Base-by-base conservation (phyloP, 805 yeast genomes). In the Metschnikowia koreensis region DNA sequence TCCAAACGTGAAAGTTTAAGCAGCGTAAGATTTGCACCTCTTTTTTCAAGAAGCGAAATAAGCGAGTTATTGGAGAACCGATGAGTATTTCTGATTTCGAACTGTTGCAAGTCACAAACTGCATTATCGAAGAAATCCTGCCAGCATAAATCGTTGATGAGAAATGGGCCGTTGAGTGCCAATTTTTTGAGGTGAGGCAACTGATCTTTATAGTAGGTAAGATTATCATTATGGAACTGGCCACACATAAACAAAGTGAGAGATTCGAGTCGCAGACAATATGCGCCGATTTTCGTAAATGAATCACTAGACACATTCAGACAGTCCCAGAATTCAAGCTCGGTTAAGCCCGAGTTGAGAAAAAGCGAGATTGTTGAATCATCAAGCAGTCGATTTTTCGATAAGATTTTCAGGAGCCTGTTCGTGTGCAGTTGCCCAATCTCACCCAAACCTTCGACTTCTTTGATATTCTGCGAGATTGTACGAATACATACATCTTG, bases 221-320 rank as follows among this genome's bases (percentile, higher is more conserved):
- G 66, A 51, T 87, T 86, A 56, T 86, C 91, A 64, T 88, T 88
- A 60, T 87, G 90, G 39, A 94, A 70, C 59, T 88, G 92, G 5
- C 99, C 99, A 73, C 98, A 93, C 97, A 92, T 93, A 52, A 83
- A 82, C 42, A 94, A 71, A 0, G 85, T 85, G 41, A 94, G 66
- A 1, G 75, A 66, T 57, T 80, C 83, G 3, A 94, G 55, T 28
- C 84, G 75, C 0, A 97, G 97, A 59, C 97, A 89, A 64, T 72
- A 86, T 0, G 96, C 76, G 0, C 92, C 91, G 38, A 94, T 81
- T 56, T 82, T 76, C 59, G 81, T 79, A 54, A 85, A 77, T 0
- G 94, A 80, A 54, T 81, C 86, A 39, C 79, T 76, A 26, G 82
- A 81, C 15, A 94, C 75, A 45, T 82, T 83, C 0, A 97, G 90